Evolutionary conservation across 2,329 filamentous ascomycete species (phyloP), one percentile per base, ranked within the genome.

Genomic region (Penicillium sp.): DNA sequence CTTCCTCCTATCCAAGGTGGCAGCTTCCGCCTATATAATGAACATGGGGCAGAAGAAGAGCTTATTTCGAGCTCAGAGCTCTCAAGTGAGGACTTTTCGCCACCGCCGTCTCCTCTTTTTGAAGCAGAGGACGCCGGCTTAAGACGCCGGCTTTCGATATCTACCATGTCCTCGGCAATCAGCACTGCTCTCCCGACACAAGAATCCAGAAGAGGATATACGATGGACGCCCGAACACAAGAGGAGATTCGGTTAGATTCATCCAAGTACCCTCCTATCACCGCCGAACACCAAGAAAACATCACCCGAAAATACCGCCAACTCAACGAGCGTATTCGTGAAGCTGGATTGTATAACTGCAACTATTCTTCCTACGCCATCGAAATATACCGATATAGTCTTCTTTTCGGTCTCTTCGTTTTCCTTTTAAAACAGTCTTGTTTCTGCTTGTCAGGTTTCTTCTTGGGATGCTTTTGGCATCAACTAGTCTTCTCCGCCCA

Each of bases 401-500:
- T 84, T 13, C 80, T 95, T 24, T 84, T 88, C 51, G 65, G 71
- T n/a, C 46, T 49, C 9, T 81, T 63, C 29, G 17, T 65, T 1
- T 43, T 63, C 12, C 84, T 82, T 64, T 74, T 93, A 18, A 78
- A 72, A 15, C 75, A 73, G 61, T 79, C 79, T 24, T 89, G 86
- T 82, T 91, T 89, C 63, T 77, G 75, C 41, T 73, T 82, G 1
- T 88, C 88, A 51, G 91, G 84, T 1, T 65, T 89, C 33, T 91
- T 86, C 63, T 78, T 97, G 2, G 93, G 92, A 21, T 78, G 83
- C 54, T 82, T 95, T 67, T 97, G 93, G 92, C 92, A 97, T 66
- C 93, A 97, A 69, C 80, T 97, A 7, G 88, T 92, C 44, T 97
- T 97, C 68, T 86, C 87, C 1, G 93, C 89, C 51, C 93, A 97